Percentiles rank a stretch among this genome's conserved stretches.
These are phyloP conservation scores for Eucalyptus microcorys DNA, from an alignment of 345 rosid species.

Conservation along the genomic window DNA sequence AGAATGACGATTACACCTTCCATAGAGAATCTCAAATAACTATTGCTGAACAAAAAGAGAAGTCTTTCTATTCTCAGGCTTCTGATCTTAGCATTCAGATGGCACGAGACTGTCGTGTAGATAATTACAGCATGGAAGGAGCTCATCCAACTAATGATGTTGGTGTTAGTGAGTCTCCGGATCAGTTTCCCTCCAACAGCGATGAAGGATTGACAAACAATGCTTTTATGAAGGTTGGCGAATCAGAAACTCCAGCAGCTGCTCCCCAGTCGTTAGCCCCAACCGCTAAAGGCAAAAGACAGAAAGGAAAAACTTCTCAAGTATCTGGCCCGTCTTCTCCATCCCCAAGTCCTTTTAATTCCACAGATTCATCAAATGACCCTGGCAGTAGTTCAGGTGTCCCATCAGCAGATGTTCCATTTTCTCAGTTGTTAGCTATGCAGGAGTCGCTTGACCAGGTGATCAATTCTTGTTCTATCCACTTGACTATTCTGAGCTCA, in stretches of 20 bases:
- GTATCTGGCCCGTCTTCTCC: conserved; percentile 32
- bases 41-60: conserved; percentile 36
- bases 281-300: conserved; percentile 35
- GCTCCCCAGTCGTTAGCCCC: conserved; percentile 19
- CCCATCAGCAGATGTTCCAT: conserved; percentile 21
- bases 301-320: conserved; percentile 42
- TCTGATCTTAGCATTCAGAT: conserved; percentile 52
- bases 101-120: conserved; percentile 31
- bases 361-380: conserved; percentile 47
- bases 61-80: conserved; percentile 53
- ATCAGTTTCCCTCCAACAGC: conserved; percentile 7
- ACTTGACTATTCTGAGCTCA: neutral
- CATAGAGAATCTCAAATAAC: conserved; percentile 12
- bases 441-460: conserved; percentile 57
- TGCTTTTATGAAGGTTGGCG: conserved; percentile 18
- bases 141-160: conserved; percentile 8
- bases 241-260: conserved; percentile 2
- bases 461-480: neutral
- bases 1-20: conserved; percentile 14
- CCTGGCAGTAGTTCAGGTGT: conserved; percentile 25
- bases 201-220: conserved; percentile 18
- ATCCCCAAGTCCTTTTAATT: conserved; percentile 36
- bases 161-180: conserved; percentile 8
- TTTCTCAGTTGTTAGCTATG: conserved; percentile 34
- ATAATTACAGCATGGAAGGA: conserved; percentile 20